Conservation (phyloP, 441 rosid genomes). For the Bruguiera hainesii region DNA sequence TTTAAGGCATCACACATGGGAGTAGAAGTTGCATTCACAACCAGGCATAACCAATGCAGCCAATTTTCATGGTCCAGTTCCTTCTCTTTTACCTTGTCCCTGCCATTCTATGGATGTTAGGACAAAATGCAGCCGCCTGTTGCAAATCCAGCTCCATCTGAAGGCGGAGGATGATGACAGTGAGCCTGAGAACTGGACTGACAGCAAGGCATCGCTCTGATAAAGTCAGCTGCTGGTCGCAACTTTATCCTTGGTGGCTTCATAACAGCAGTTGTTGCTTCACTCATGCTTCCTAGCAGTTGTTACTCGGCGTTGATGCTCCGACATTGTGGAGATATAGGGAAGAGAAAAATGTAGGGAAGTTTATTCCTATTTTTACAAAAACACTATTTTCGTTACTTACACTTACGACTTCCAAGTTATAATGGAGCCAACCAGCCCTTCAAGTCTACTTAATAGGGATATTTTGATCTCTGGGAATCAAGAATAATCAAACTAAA, state of each 20-base stretch:
- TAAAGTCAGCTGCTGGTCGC: constrained; percentile 18
- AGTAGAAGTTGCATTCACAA: neutral
- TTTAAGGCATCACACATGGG: neutral
- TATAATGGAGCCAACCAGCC: too few relatives aligned
- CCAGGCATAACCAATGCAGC: neutral
- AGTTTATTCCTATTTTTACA: too few relatives aligned
- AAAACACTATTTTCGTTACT: too few relatives aligned
- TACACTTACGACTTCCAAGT: too few relatives aligned
- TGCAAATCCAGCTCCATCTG: constrained; percentile 24
- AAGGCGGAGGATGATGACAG: constrained; percentile 5
- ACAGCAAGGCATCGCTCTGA: constrained; percentile 21
- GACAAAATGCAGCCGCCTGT: constrained; percentile 4
- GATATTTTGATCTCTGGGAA: too few relatives aligned
- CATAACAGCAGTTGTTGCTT: constrained; percentile 24
- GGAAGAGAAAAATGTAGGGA: too few relatives aligned
- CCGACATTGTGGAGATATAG: too few relatives aligned
- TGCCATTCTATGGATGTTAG: constrained; percentile 12
- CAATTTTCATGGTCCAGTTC: constrained; percentile 19
- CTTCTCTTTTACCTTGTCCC: constrained; percentile 14
- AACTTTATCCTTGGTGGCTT: constrained; percentile 40
- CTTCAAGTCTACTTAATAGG: too few relatives aligned
- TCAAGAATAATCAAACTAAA: too few relatives aligned
- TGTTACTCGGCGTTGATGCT: too few relatives aligned
- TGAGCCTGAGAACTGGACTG: constrained; percentile 16
- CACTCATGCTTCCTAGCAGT: neutral